A percentile compares a stretch with the other conserved stretches of the same genome.
Evolutionary conservation across 495 filamentous ascomycete species (phyloP).

Genomic region (Aspergillus leporis): DNA sequence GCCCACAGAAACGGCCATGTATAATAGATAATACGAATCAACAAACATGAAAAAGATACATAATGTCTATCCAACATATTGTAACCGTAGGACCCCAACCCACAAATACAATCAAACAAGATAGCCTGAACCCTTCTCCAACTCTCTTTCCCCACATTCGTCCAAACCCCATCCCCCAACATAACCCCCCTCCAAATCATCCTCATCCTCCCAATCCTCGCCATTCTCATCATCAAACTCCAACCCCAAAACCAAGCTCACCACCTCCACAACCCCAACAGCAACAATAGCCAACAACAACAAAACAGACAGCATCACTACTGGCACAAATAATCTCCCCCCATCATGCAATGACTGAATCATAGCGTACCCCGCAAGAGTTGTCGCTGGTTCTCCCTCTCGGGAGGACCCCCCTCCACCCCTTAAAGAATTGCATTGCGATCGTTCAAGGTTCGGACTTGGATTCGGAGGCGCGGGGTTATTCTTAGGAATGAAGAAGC

Average conservation of each 20-base stretch:
- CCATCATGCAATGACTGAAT: neutral
- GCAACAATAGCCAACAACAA: slow-evolving; percentile 31
- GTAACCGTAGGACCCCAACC: no score
- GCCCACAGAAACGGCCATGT: slow-evolving; percentile 12
- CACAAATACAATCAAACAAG: no score
- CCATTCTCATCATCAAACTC: no score
- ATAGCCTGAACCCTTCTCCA: neutral
- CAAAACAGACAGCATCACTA: slow-evolving; percentile 25
- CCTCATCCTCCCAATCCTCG: neutral
- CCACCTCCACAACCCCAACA: slow-evolving; percentile 28
- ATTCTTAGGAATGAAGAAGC: no score
- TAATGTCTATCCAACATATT: neutral
- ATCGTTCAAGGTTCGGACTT: no score
- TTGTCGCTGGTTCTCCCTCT: no score
- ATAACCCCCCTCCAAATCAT: neutral
- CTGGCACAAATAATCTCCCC: slow-evolving; percentile 16
- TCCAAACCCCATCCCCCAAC: neutral
- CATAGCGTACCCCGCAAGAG: neutral
- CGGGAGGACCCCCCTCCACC: no score
- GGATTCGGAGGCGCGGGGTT: no score
- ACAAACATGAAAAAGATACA: neutral
- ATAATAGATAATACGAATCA: slow-evolving; percentile 19
- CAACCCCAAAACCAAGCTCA: slow-evolving; percentile 22
- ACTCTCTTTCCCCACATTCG: no score
- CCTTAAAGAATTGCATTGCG: no score